phyloP scores from a whole-genome alignment of 2,329 filamentous ascomycete species.

The Aphanoascus verrucosus region DNA sequence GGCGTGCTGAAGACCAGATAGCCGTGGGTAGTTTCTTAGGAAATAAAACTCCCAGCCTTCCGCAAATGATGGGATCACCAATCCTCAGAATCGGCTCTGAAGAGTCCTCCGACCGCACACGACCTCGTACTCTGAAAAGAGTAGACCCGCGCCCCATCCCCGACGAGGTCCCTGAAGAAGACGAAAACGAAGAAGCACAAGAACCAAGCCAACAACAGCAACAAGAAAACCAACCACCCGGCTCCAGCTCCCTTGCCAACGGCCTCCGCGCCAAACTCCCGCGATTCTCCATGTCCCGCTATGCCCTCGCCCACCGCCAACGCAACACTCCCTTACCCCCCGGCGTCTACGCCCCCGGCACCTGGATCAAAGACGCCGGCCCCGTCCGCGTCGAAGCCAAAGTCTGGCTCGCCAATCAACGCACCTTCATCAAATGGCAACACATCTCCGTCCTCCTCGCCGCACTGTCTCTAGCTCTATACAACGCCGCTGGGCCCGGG shows the following conservation, averaged over 20 bases:
- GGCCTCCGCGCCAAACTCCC: conserved; percentile 62
- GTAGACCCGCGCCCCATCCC: conserved; percentile 7
- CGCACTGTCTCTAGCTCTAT: conserved; percentile 69
- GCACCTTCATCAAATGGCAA: conserved; percentile 98
- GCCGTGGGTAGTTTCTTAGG: conserved; percentile 82
- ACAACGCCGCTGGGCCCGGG: conserved; percentile 68
- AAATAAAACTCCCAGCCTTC: conserved; percentile 27
- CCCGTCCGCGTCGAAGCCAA: conserved; percentile 91
- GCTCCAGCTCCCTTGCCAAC: neutral
- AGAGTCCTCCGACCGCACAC: conserved; percentile 3
- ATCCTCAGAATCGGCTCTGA: conserved; percentile 21
- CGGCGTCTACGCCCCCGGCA: conserved; percentile 72
- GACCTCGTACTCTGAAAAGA: conserved; percentile 10
- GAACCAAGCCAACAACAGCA: conserved; percentile 12
- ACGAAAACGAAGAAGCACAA: conserved; percentile 11
- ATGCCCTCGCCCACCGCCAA: conserved; percentile 45
- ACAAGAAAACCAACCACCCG: conserved; percentile 20
- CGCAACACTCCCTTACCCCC: conserved; percentile 54
- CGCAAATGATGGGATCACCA: conserved; percentile 28
- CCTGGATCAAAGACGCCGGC: conserved; percentile 91
- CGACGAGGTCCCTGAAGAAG: conserved; percentile 8
- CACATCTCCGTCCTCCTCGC: conserved; percentile 85
- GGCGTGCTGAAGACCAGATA: conserved; percentile 73
- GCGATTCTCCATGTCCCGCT: conserved; percentile 70
- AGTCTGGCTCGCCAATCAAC: conserved; percentile 96